These are phyloP conservation scores for Chlamydomonas sp. DNA, from an alignment of 139 green algal species.

Conservation along the genomic window DNA sequence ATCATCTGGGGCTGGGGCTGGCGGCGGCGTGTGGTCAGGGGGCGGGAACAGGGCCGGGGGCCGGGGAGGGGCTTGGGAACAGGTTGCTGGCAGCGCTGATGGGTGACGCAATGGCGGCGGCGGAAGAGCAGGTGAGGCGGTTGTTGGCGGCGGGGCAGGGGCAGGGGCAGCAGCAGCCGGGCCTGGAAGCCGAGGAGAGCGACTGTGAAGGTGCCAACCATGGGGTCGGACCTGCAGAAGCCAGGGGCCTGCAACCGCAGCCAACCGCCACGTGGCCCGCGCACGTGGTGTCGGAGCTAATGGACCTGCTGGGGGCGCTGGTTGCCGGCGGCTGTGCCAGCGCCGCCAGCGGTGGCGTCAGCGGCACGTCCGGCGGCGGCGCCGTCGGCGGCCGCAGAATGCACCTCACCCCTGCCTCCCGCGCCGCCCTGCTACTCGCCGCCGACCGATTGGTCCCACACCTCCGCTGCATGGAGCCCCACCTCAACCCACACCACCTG, in stretches of 20 bases:
- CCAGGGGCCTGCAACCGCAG: no score
- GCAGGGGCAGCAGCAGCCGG: no score
- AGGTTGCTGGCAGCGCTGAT: background rate
- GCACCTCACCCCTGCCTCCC: background rate
- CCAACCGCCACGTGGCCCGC: background rate
- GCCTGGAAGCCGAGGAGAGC: background rate
- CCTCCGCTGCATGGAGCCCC: background rate
- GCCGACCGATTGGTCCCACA: background rate
- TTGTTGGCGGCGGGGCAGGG: background rate
- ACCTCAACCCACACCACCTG: slow-evolving; percentile 1
- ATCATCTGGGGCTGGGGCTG: background rate
- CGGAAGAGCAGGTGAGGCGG: background rate
- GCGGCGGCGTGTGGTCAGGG: background rate
- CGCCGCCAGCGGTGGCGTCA: background rate
- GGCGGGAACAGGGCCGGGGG: background rate
- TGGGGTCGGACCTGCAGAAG: no score
- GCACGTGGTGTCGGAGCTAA: background rate
- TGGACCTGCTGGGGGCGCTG: slow-evolving; percentile 11
- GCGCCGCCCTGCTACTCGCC: background rate
- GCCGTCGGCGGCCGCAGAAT: no score
- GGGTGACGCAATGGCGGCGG: background rate
- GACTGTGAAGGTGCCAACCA: no score
- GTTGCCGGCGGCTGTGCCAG: background rate
- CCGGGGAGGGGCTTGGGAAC: background rate
- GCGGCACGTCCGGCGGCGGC: no score